Base-by-base conservation (phyloP, 225 moss, liverwort and hornwort species). In the Sphagnum tenellum region DNA sequence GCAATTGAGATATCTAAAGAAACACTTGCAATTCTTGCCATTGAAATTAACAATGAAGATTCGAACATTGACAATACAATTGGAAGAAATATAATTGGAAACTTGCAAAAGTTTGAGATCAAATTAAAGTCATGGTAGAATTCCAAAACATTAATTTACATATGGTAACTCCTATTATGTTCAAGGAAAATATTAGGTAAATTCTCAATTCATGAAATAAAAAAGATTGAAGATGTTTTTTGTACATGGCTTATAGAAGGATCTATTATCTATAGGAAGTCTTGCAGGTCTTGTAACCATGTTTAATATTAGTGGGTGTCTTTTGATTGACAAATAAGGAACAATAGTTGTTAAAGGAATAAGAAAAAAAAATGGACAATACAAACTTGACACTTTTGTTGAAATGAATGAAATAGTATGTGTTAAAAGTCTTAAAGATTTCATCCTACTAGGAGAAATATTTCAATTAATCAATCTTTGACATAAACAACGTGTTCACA, bases 141-240 rank as follows among this genome's bases (percentile, higher is more conserved):
- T 63, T 11, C 10, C 48, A 3, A 3, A 67, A 9, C 6, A 57
- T 57, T 11, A 49, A 48, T 47, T 56, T 57, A 46, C 57, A 3
- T 12, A 51, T 3, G 62, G 61, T 11, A 7, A 70, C 4, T 8
- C 45, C 44, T 51, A 62, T 6, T 3, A 5, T 6, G 45, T 70
- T 3, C 12, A 48, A 44, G 61, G 50, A 3, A 63, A 63, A 54
- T 3, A 50, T 4, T 44, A 70, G 29, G 29, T 70, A 12, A 7
- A 4, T 0, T 45, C 63, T 50, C 61, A 2, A 44, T 12, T 62
- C 53, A 62, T 4, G 44, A 52, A 70, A 62, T 70, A 70, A 70
- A 70, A 54, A 70, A 50, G 48, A 10, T 70, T 7, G n/a, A 10
- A 0, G 11, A 70, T 45, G 52, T 12, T 70, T 8, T 70, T 62